Evolutionary conservation across 345 rosid genomes (phyloP), one percentile per base, ranked within the genome.

Genomic region (Excoecaria cochinchinensis): DNA sequence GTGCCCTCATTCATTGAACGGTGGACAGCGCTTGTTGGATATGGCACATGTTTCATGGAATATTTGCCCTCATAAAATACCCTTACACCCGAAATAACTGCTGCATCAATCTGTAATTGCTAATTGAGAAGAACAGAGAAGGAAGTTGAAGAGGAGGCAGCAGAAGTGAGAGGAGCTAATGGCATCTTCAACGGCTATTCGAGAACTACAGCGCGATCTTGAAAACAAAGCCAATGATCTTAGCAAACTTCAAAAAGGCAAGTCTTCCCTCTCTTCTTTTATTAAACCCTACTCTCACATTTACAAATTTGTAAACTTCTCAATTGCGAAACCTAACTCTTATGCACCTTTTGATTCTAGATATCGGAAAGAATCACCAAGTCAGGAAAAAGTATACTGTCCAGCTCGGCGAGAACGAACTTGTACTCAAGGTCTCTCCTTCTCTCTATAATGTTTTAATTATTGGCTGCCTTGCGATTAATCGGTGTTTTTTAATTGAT

Each of bases 371-470:
- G 86, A 89, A 89, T 84, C 97, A 95, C 67, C 99, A 95, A 85
- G 88, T 93, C 62, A 86, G 95, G 81, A 95, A 95, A 87, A 92
- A 90, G 87, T 92, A 95, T 84, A 92, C 97, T 16, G 89, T 95
- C 70, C 97, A 92, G 85, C 94, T 95, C 3, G 98, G 98, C 15
- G 98, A 95, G 86, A 95, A 95, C 77, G 99, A 92, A 87, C 95
- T 95, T 46, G 98, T 95, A 21, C 99, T 90, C 55, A 92, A 91
- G 97, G 97, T 91, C 53, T 57, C 10, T 53, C 62, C 31, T 9
- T 48, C 67, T 53, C 14, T 64, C 15, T 59, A 31, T 15, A 69
- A 50, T 69, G 10, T 47, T 25, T 14, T 55, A 25, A 39, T 72
- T 17, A 8, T 19, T 12, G 19, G 5, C 9, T 5, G 12, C 21